Conservation (phyloP, 352 stramenopile species). For the Saprolegnia parasitica region DNA sequence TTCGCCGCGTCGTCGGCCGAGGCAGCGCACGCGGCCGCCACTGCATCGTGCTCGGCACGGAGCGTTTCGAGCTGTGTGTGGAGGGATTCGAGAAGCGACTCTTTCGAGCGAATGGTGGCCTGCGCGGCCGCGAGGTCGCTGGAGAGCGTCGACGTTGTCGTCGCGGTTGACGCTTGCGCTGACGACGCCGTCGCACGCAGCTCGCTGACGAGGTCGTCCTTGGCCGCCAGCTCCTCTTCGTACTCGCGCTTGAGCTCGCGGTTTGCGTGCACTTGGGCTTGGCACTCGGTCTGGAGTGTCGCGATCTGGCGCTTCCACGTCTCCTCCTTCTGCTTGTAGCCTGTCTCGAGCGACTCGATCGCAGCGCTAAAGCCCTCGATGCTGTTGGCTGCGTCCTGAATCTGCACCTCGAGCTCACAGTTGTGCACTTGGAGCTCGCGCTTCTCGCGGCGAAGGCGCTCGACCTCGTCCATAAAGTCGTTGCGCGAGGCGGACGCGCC, state of each 20-base stretch:
- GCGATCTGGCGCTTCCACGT: constrained; percentile 27
- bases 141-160: background rate
- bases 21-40: background rate
- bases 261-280: constrained; percentile 14
- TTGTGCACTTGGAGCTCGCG: constrained; percentile 18
- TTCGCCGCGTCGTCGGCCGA: background rate
- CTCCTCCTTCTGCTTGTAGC: constrained; percentile 25
- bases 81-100: background rate
- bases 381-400: constrained; percentile 24
- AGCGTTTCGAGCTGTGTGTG: background rate
- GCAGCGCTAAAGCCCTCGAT: constrained; percentile 25
- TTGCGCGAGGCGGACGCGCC: background rate
- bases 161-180: background rate
- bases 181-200: background rate
- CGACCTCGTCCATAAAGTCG: constrained; percentile 22
- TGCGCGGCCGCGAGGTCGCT: background rate
- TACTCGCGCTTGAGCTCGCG: background rate
- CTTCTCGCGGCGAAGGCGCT: constrained; percentile 18
- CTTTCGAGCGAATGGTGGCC: constrained; percentile 2
- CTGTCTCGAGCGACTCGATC: constrained; percentile 19
- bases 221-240: background rate
- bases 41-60: background rate
- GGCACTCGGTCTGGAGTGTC: constrained; percentile 13
- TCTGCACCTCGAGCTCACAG: constrained; percentile 20
- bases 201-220: constrained; percentile 2